A percentile compares a stretch with the other conserved stretches of the same genome.
Evolutionary conservation across 2,329 filamentous ascomycete species (phyloP).

Genomic region (Alternaria sp.): DNA sequence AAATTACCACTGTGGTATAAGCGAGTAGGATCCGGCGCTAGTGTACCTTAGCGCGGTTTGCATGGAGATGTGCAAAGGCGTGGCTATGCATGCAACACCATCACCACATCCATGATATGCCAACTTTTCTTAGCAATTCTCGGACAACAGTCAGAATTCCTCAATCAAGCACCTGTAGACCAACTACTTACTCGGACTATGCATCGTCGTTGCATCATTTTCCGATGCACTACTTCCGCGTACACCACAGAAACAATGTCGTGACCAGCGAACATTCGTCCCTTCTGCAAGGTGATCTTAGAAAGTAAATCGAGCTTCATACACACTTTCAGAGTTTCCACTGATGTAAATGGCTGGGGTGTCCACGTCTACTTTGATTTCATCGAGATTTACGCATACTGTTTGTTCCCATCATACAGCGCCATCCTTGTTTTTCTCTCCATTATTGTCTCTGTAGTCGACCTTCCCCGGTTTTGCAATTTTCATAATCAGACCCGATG

Average conservation of each 20-base stretch:
- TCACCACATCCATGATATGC: background rate
- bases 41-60: constrained; percentile 10
- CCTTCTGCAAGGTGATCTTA: too few relatives aligned
- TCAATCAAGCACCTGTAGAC: too few relatives aligned
- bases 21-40: constrained; percentile 26
- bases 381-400: background rate
- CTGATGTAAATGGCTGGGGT: background rate
- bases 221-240: background rate
- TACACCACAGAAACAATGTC: background rate
- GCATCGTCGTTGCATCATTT: background rate
- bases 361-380: background rate
- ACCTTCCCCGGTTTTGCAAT: too few relatives aligned
- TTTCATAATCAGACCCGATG: background rate
- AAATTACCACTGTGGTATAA: constrained; percentile 29
- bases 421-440: background rate
- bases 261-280: background rate
- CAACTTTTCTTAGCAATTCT: background rate
- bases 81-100: background rate
- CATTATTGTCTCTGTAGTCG: background rate
- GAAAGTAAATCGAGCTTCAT: background rate
- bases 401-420: background rate
- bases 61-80: background rate
- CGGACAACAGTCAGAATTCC: background rate
- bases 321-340: background rate
- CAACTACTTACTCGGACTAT: background rate